Conservation (phyloP, 306 rosid genomes). For the Hippophae rhamnoides region DNA sequence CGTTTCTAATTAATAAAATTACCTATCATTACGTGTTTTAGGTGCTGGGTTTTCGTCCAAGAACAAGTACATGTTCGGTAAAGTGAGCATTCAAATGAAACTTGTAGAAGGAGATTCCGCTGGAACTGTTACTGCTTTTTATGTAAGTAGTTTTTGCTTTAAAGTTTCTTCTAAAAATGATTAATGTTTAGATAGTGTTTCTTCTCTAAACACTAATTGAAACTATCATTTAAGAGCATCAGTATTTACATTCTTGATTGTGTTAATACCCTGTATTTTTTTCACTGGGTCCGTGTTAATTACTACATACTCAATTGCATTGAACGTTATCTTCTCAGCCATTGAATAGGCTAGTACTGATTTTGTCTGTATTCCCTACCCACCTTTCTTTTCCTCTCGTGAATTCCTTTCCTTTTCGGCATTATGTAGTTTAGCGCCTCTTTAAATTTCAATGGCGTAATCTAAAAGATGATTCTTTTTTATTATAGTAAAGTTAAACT, state of each 20-base stretch:
- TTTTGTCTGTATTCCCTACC: slow-evolving; percentile 16
- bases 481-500: no score
- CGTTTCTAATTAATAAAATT: background rate
- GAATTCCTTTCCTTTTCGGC: background rate
- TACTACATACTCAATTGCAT: slow-evolving; percentile 1
- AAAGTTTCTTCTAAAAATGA: background rate
- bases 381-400: slow-evolving; percentile 7
- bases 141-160: slow-evolving; percentile 36
- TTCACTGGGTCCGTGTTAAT: background rate
- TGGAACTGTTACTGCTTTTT: slow-evolving; percentile 92
- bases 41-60: slow-evolving; percentile 93
- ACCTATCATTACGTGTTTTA: slow-evolving; percentile 16
- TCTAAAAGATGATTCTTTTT: background rate
- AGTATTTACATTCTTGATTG: background rate
- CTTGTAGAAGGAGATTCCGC: slow-evolving; percentile 91
- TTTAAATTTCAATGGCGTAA: background rate
- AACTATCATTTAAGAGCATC: no score
- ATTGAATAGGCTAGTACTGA: slow-evolving; percentile 10
- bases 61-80: slow-evolving; percentile 78
- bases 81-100: slow-evolving; percentile 64
- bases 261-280: background rate
- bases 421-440: no score
- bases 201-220: no score
- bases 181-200: no score
- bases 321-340: slow-evolving; percentile 13